Conservation (phyloP, 495 filamentous ascomycete genomes). For the Sabuloglossum arenarium region DNA sequence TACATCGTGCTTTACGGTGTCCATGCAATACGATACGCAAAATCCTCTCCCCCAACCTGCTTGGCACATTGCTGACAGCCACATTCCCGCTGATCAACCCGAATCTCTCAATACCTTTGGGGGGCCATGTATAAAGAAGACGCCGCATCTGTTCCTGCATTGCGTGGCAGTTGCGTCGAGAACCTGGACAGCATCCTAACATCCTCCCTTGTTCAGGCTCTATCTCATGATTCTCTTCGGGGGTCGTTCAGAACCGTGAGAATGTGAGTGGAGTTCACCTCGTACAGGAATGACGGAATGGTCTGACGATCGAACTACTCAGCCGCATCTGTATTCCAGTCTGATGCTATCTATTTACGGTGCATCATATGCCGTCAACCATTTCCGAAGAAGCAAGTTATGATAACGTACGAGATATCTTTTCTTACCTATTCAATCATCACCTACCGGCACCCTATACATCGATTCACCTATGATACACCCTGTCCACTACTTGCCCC, state of each 20-base stretch:
- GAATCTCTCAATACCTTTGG: neutral
- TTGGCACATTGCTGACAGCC: neutral
- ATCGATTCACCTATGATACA: neutral
- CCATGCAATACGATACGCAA: too few relatives aligned
- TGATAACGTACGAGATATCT: neutral
- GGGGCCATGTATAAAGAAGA: neutral
- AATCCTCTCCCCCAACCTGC: neutral
- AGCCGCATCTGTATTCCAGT: neutral
- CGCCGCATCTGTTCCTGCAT: neutral
- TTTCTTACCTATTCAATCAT: neutral
- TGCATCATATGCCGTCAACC: neutral
- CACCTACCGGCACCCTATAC: neutral
- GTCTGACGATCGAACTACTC: neutral
- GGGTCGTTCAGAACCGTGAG: neutral
- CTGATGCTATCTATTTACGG: neutral
- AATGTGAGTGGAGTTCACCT: slow-evolving; percentile 1
- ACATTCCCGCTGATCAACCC: neutral
- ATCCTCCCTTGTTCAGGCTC: neutral
- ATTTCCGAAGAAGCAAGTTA: neutral
- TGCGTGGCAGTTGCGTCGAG: neutral
- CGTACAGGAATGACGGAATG: neutral
- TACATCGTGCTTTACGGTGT: neutral
- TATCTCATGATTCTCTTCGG: neutral
- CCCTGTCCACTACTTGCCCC: neutral
- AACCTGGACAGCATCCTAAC: neutral